Base-by-base conservation (phyloP, 2,329 filamentous ascomycete species). In the Penicillium sp. region DNA sequence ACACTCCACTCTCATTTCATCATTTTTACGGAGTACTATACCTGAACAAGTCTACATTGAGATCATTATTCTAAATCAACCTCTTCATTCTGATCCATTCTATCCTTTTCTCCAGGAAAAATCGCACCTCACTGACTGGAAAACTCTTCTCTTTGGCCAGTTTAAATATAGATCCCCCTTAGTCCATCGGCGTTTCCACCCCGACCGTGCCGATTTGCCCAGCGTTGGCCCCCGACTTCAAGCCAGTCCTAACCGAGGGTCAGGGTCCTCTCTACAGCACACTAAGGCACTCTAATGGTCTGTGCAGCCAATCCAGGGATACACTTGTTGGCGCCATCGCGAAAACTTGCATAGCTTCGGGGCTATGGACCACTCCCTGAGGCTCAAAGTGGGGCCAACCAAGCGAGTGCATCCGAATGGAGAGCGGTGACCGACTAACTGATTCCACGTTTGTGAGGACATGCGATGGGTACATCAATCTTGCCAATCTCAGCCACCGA, bases 101-200 rank as follows among this genome's bases (percentile, higher is more conserved):
- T 16, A 21, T 29, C 19, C 29, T 37, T 11, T 23, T 8, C 26
- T 27, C 16, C 19, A 14, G 10, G 4, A 9, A 23, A 21, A 11
- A n/a, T 29, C 23, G 3, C 16, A 23, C 31, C 13, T 33, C 13
- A 16, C 10, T 37, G 27, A 26, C 31, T 42, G 26, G 23, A 31
- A 31, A 29, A 26, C 10, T 29, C 35, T 31, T 16, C 35, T 10
- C 21, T 26, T 13, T 26, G 16, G 1, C 25, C 19, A 25, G 37
- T 26, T 50, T 62, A 62, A 62, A 62, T 52, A 61, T 62, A 61
- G 60, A 56, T 50, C 21, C 54, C 58, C 60, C 50, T 45, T 37
- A 46, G 7, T 13, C 26, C 25, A 33, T 53, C 60, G 58, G 58
- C 19, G 27, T 27, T 31, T 39, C 35, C 23, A 25, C 59, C 48